phyloP scores from a whole-genome alignment of 192 early-diverging fungal species.

The Coemansia sp. region DNA sequence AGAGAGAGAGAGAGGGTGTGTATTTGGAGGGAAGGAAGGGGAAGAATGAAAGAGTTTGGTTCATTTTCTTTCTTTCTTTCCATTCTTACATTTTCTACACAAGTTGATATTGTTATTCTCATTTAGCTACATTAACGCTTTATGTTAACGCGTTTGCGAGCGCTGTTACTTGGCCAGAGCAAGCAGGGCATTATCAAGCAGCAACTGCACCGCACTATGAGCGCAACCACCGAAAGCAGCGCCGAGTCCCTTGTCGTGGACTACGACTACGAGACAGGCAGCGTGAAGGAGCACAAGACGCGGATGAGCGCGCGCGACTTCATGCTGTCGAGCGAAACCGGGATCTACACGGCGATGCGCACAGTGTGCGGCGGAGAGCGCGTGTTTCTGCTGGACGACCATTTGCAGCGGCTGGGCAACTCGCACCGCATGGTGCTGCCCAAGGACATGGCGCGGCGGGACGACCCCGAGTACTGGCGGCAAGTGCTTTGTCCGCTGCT shows the following conservation, averaged over 20 bases:
- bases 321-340: slow-evolving; percentile 40
- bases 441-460: not conserved
- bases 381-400: slow-evolving; percentile 41
- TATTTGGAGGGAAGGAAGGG: too few species aligned
- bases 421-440: slow-evolving; percentile 27
- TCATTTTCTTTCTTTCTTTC: too few species aligned
- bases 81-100: too few species aligned
- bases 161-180: not conserved
- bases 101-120: too few species aligned
- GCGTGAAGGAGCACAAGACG: slow-evolving; percentile 17
- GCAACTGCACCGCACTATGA: slow-evolving; percentile 7
- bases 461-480: slow-evolving; percentile 30
- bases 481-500: slow-evolving; percentile 30
- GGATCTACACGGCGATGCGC: slow-evolving; percentile 49
- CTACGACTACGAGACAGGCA: slow-evolving; percentile 23
- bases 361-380: slow-evolving; percentile 31
- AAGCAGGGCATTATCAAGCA: not conserved
- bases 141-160: not conserved
- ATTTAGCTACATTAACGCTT: too few species aligned
- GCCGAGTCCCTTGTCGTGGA: slow-evolving; percentile 24
- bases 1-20: too few species aligned
- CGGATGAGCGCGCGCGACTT: slow-evolving; percentile 32
- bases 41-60: too few species aligned
- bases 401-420: slow-evolving; percentile 42
- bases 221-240: not conserved